phyloP scores from a whole-genome alignment of 441 rosid genomes.

The Theobroma grandiflorum region DNA sequence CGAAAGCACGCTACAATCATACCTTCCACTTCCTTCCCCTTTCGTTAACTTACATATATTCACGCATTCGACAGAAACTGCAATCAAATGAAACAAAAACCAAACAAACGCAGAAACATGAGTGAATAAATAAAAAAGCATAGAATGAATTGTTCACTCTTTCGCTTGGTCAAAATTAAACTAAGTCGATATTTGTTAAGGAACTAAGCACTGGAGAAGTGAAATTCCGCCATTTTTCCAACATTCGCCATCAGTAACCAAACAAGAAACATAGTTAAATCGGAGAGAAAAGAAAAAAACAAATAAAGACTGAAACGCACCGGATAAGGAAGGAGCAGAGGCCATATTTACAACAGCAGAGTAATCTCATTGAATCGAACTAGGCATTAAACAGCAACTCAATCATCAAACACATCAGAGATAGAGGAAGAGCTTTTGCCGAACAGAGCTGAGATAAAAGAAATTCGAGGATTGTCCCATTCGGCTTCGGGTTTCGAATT shows the following conservation, averaged over 20 bases:
- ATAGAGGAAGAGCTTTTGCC: conserved; percentile 17
- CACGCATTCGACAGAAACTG: conserved; percentile 90
- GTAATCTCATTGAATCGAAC: conserved; percentile 58
- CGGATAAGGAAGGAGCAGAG: conserved; percentile 83
- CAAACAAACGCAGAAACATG: neutral
- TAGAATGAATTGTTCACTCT: neutral
- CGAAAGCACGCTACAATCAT: conserved; percentile 77
- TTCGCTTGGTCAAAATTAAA: neutral
- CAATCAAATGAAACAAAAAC: conserved; percentile 23
- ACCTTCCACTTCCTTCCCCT: conserved; percentile 75
- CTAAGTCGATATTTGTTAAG: neutral
- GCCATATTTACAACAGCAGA: conserved; percentile 64
- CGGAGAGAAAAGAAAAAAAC: conserved; percentile 6
- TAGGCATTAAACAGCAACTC: conserved; percentile 37
- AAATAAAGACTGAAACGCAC: conserved; percentile 42
- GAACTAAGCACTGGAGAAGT: neutral
- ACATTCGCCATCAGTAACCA: conserved; percentile 28
- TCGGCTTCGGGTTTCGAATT: conserved; percentile 24
- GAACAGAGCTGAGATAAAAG: conserved; percentile 21
- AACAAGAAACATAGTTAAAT: conserved; percentile 18
- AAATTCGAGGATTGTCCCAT: conserved; percentile 27
- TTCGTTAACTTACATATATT: conserved; percentile 74
- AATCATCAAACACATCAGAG: neutral
- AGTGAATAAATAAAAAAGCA: neutral
- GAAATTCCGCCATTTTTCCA: conserved; percentile 19